A percentile compares a stretch with the other conserved stretches of the same genome.
Evolutionary conservation across 768 basidiomycete genomes (phyloP).

Genomic region (Amanita rimosa): DNA sequence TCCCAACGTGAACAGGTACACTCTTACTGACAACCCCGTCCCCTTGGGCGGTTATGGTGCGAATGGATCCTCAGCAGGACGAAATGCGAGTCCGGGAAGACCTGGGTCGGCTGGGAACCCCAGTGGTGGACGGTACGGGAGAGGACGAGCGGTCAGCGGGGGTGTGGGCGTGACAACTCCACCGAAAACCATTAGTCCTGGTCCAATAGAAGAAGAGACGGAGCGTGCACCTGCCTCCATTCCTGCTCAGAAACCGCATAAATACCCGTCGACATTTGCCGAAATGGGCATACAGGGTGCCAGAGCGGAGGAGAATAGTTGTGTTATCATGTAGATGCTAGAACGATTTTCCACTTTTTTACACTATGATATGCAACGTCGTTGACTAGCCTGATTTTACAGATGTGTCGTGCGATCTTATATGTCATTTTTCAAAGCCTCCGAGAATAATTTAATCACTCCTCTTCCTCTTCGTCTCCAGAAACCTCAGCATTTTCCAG

Average conservation of each 20-base stretch:
- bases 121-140: constrained; percentile 4
- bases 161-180: constrained; percentile 8
- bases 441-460: no score
- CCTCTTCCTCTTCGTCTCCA: constrained; percentile 82
- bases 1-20: constrained; percentile 32
- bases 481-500: constrained; percentile 94
- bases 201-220: not conserved
- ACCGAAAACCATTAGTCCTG: not conserved
- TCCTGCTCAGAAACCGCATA: constrained; percentile 7
- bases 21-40: constrained; percentile 29
- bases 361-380: no score
- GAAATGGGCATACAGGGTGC: constrained; percentile 87
- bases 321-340: constrained; percentile 66
- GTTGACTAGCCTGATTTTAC: not conserved
- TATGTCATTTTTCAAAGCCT: no score
- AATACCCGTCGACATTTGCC: constrained; percentile 68
- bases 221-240: not conserved
- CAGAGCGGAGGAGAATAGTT: constrained; percentile 73
- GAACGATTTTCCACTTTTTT: no score
- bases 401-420: no score
- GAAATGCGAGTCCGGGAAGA: constrained; percentile 9
- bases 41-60: not conserved
- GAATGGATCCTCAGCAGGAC: not conserved
- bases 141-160: constrained; percentile 9
- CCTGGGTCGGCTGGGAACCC: constrained; percentile 3